Percentiles rank a stretch among this genome's conserved stretches.
Conservation (phyloP, 129 eudicot genomes). For the Lonicera japonica region DNA sequence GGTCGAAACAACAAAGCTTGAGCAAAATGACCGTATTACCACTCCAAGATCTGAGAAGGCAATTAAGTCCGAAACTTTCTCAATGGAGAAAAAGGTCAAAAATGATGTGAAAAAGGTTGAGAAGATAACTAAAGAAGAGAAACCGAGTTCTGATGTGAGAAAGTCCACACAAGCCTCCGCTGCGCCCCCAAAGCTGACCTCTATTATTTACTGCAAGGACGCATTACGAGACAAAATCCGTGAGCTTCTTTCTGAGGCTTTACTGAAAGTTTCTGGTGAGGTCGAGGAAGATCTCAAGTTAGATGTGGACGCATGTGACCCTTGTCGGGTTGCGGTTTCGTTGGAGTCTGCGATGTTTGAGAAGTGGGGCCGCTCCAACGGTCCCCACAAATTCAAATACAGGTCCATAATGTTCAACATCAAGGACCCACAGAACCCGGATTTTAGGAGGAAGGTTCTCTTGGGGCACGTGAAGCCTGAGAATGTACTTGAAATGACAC, state of each 20-base stretch:
- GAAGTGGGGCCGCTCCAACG: conserved; percentile 76
- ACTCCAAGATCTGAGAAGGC: conserved; percentile 25
- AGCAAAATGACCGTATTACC: conserved; percentile 13
- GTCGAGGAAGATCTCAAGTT: conserved; percentile 54
- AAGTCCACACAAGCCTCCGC: conserved; percentile 15
- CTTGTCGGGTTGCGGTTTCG: conserved; percentile 63
- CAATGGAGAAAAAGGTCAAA: conserved; percentile 28
- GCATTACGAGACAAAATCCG: conserved; percentile 63
- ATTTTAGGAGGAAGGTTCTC: conserved; percentile 76
- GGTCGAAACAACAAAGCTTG: conserved; percentile 28
- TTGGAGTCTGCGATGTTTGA: conserved; percentile 86
- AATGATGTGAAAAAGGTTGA: conserved; percentile 27
- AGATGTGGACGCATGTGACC: conserved; percentile 54
- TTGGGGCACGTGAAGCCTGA: conserved; percentile 60
- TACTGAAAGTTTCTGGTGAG: conserved; percentile 57
- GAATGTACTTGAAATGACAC: conserved; percentile 48
- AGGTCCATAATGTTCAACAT: conserved; percentile 76
- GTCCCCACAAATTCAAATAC: conserved; percentile 67
- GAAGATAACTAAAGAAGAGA: conserved; percentile 32
- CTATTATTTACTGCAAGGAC: conserved; percentile 59
- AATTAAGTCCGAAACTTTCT: conserved; percentile 14
- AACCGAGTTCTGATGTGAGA: conserved; percentile 7
- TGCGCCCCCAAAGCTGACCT: conserved; percentile 66
- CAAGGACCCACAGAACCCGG: conserved; percentile 77
- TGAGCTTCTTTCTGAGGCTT: conserved; percentile 71